Base-by-base conservation (phyloP, 768 basidiomycete genomes). In the Boletus edulis region DNA sequence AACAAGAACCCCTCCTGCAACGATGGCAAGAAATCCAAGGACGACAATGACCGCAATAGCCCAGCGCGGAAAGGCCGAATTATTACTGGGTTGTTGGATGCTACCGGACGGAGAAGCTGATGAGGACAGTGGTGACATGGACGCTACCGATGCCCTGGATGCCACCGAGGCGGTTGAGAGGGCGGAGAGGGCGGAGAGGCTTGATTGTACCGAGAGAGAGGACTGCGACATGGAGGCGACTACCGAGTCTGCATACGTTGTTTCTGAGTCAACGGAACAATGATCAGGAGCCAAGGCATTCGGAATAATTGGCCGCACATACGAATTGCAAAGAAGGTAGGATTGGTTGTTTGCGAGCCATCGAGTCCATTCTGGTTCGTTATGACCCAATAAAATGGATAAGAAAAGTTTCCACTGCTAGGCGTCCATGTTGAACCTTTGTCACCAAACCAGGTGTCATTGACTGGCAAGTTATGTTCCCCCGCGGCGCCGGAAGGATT, bases 41-140 rank as follows among this genome's bases (percentile, higher is more conserved):
- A 94, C 81, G 45, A 87, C 87, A 49, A 94, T 90, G 59, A 94
- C 87, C 49, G 94, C 91, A 64, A 95, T 95, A 11, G 90, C 94
- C 93, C 91, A 94, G 66, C 83, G 83, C 10, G 91, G 93, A 67
- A 94, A 94, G 35, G 75, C 62, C 15, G 77, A 66, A 52, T 58
- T 65, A 48, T 64, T 60, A 29, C 53, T 52, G 17, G 64, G 56
- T 47, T 66, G 20, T 67, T 88, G 89, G 20, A 89, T 76, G 57
- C 54, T 73, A 47, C 74, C 81, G 24, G 65, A 66, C 24, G 46
- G 54, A 31, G 52, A 51, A 34, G 54, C 12, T 51, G 56, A 5
- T 42, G 47, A 73, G 1, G 75, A n/a, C 22, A 20, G 20, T 1
- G 57, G 67, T 1, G 66, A 59, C 0, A 60, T 31, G 5, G 78